Evolutionary conservation across 108 stramenopile species (phyloP).

Genomic region (Nitzschia sp.): DNA sequence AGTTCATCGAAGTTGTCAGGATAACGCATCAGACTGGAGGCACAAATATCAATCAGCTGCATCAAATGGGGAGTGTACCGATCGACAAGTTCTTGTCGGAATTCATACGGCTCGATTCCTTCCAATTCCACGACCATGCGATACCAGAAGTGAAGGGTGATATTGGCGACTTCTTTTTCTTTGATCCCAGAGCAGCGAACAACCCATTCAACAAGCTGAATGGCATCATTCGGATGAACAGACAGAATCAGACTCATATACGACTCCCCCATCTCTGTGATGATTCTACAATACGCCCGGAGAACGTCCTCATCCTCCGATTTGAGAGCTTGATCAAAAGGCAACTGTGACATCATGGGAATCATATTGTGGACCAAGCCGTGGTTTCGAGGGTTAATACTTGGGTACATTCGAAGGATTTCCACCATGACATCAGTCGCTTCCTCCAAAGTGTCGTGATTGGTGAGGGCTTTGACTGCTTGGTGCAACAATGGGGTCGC

Average conservation of each 20-base stretch:
- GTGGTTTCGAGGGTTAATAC: conserved; percentile 47
- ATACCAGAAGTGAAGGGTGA: conserved; percentile 92
- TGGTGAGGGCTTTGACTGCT: conserved; percentile 29
- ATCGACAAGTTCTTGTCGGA: conserved; percentile 77
- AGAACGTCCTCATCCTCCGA: conserved; percentile 83
- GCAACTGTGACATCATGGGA: conserved; percentile 62
- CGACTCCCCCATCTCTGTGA: conserved; percentile 95
- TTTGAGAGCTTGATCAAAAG: conserved; percentile 43
- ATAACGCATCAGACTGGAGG: conserved; percentile 55
- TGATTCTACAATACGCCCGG: conserved; percentile 84
- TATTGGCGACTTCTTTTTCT: conserved; percentile 78
- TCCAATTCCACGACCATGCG: conserved; percentile 81
- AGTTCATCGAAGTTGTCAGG: conserved; percentile 62
- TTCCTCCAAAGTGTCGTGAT: conserved; percentile 55
- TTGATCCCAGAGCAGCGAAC: conserved; percentile 67
- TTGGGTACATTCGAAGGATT: conserved; percentile 74
- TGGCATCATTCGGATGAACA: conserved; percentile 14
- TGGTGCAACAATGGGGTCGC: conserved; percentile 36
- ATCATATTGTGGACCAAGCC: conserved; percentile 69
- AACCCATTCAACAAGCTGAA: conserved; percentile 70
- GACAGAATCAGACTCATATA: conserved; percentile 83
- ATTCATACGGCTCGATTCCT: conserved; percentile 72
- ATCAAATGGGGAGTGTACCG: conserved; percentile 61
- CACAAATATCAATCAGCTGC: conserved; percentile 61
- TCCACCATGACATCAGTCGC: conserved; percentile 89